Percentiles rank a stretch among this genome's conserved stretches.
These are phyloP conservation scores for Aspergillus steynii DNA, from an alignment of 495 filamentous ascomycete genomes.

Conservation along the genomic window DNA sequence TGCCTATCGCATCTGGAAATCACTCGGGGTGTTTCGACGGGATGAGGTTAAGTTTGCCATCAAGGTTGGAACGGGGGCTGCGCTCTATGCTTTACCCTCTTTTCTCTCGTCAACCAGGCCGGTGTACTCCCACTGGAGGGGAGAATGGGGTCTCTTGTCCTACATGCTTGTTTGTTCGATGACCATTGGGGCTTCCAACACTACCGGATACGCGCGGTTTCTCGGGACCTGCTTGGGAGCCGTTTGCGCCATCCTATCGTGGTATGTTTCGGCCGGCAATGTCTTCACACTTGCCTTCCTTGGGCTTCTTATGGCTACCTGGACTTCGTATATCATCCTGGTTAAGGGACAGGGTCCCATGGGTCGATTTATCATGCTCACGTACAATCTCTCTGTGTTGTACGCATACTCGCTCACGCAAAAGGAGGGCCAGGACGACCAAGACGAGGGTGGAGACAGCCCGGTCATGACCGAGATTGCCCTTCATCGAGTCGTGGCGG, in stretches of 20 bases:
- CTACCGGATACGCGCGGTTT: conserved; percentile 82
- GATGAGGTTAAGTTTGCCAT: conserved; percentile 78
- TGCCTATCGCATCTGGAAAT: conserved; percentile 59
- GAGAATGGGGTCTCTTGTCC: conserved; percentile 94
- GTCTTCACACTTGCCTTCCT: conserved; percentile 70
- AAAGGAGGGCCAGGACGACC: conserved; percentile 66
- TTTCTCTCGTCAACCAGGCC: conserved; percentile 79
- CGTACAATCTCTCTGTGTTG: conserved; percentile 94
- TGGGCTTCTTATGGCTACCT: conserved; percentile 77
- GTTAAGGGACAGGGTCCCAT: conserved; percentile 82
- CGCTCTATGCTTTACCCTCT: conserved; percentile 81
- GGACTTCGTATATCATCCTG: conserved; percentile 86
- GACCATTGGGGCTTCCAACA: conserved; percentile 95
- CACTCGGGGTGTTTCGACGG: conserved; percentile 57
- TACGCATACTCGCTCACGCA: conserved; percentile 90
- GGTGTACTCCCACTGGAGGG: conserved; percentile 83
- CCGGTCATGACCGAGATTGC: conserved; percentile 87
- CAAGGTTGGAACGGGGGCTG: conserved; percentile 89
- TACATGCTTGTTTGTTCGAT: conserved; percentile 99
- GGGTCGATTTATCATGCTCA: conserved; percentile 88
- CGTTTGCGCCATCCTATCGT: conserved; percentile 69
- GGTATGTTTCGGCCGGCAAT: conserved; percentile 72
- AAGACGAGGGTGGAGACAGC: conserved; percentile 79
- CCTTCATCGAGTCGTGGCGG: conserved; percentile 86
- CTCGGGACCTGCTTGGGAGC: conserved; percentile 86